Evolutionary conservation across 495 filamentous ascomycete genomes (phyloP), one percentile per base, ranked within the genome.

Genomic region (Stereocaulon alpinum): DNA sequence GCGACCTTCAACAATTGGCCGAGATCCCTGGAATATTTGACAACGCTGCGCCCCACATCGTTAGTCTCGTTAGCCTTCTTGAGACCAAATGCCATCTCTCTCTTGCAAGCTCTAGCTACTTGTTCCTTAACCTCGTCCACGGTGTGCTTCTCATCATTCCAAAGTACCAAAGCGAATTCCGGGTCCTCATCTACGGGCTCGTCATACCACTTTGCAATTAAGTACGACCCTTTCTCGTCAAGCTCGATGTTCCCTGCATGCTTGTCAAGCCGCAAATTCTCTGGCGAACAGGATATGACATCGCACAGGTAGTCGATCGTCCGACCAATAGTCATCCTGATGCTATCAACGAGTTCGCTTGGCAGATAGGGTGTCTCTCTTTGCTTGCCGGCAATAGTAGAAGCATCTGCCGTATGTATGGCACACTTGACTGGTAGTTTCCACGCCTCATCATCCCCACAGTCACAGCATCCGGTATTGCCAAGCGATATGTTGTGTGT

Each of bases 101-200:
- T 80, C 62, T 83, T 86, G 77, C 94, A 97, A 53, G 93, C 94
- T 56, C 94, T 81, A 4, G 86, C 86, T 17, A 98, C 89, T 69
- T 96, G 91, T 37, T 91, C 80, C 58, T 84, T 74, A 11, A 98
- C 91, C 70, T 97, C 93, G n/a, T 80, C 76, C 53, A 96, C 84
- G 0, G 93, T 97, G 69, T 98, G 93, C 73, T 98, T 98, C 71
- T 98, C 93, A 61, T 98, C 93, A 64, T 98, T 98, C 93, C 93
- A 98, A 9, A 98, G 75, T 20, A 96, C 71, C n/a, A 98, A 73
- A 4, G 89, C 84, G 69, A 84, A 98, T 65, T 96, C 90, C 15
- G 83, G 79, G 24, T 82, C 72, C 24, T 76, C 75, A 24, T 83
- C 78, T 37, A 66, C 64, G 34, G 71, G 72, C 59, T 85, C 79